Conservation (phyloP, 768 basidiomycete genomes). For the Amanita exitialis region DNA sequence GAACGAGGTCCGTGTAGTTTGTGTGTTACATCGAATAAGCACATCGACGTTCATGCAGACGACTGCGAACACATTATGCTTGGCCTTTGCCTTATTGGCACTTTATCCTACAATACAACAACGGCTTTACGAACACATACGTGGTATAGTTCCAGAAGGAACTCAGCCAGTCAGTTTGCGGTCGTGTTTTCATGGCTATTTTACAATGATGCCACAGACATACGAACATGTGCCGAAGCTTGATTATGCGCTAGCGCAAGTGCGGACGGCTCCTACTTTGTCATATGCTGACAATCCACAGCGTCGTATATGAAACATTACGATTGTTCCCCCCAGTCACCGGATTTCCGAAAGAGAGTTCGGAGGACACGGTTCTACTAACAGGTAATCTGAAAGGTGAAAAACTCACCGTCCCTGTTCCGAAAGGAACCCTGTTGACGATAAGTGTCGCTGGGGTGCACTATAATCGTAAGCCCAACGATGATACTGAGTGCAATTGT, state of each 20-base stretch:
- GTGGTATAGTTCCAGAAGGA: conserved; percentile 20
- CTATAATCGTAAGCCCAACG: conserved; percentile 33
- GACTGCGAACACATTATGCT: conserved; percentile 25
- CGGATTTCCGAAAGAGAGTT: conserved; percentile 31
- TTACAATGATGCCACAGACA: conserved; percentile 13
- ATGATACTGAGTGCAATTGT: background rate
- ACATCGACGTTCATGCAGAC: conserved; percentile 14
- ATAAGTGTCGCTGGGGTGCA: conserved; percentile 33
- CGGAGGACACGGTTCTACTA: conserved; percentile 35
- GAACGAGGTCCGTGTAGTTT: conserved; percentile 32
- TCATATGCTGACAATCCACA: conserved; percentile 10
- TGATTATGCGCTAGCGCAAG: conserved; percentile 28
- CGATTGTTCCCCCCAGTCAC: conserved; percentile 35
- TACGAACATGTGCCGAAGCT: conserved; percentile 31
- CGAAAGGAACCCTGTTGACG: conserved; percentile 27
- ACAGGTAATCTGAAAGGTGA: conserved; percentile 26
- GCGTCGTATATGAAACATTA: conserved; percentile 40
- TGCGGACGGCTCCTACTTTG: background rate
- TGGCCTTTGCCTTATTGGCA: conserved; percentile 29
- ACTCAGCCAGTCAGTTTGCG: conserved; percentile 17
- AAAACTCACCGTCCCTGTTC: conserved; percentile 27
- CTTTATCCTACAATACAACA: conserved; percentile 27
- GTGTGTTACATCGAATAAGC: background rate
- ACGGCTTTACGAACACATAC: conserved; percentile 24
- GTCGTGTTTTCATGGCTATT: background rate